Percentiles rank a stretch among this genome's conserved stretches.
These are phyloP conservation scores for Funneliformis geosporum DNA, from an alignment of 192 early-diverging fungal species.

Conservation along the genomic window DNA sequence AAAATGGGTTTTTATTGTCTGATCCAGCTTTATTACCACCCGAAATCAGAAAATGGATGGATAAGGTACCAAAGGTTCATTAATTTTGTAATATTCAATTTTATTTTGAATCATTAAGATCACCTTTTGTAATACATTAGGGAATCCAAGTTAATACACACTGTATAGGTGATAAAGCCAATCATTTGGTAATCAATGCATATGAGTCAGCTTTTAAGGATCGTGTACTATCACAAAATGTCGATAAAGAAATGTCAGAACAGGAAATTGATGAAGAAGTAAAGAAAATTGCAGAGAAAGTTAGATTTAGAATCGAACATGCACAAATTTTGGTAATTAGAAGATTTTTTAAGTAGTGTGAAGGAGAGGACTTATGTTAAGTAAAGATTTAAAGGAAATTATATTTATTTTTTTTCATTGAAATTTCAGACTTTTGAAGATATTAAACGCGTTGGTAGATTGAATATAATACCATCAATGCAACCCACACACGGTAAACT, in stretches of 20 bases:
- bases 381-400: too few species aligned
- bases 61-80: constrained; percentile 8
- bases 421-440: constrained; percentile 42
- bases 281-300: constrained; percentile 12
- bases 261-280: constrained; percentile 3
- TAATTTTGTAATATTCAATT: background rate
- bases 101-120: background rate
- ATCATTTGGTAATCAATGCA: constrained; percentile 51
- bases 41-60: constrained; percentile 29
- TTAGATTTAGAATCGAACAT: constrained; percentile 56
- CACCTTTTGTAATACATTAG: constrained; percentile 32
- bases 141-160: constrained; percentile 59
- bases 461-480: constrained; percentile 56
- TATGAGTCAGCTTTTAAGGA: constrained; percentile 41
- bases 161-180: constrained; percentile 60
- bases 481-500: constrained; percentile 57
- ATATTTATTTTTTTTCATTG: background rate
- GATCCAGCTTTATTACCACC: constrained; percentile 24
- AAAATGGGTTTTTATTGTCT: constrained; percentile 44
- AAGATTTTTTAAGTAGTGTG: background rate
- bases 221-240: constrained; percentile 15
- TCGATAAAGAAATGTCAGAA: background rate
- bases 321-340: constrained; percentile 53
- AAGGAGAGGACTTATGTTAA: too few species aligned
- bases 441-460: constrained; percentile 43